These are phyloP conservation scores for Monilinia laxa DNA, from an alignment of 2,329 filamentous ascomycete species.

Conservation along the genomic window DNA sequence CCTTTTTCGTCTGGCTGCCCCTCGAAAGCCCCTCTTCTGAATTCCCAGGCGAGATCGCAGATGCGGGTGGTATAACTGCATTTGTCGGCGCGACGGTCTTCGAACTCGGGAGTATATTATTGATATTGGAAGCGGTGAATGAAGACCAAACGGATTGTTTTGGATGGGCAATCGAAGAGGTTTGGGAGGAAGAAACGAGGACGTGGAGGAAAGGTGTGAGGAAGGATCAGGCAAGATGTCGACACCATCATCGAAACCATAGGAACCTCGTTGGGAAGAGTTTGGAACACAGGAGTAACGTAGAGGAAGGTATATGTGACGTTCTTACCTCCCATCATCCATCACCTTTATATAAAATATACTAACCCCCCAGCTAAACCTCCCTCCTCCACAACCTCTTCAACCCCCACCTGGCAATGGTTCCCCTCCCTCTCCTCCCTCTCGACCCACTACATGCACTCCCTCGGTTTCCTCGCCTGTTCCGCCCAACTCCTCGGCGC, in stretches of 20 bases:
- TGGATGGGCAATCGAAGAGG: constrained; percentile 63
- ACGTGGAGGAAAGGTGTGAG: constrained; percentile 30
- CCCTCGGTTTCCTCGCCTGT: constrained; percentile 63
- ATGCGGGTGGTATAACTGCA: constrained; percentile 60
- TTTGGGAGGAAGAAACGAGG: constrained; percentile 41
- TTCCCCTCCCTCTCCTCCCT: constrained; percentile 58
- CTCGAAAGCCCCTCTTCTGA: constrained; percentile 51
- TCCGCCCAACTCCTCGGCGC: constrained; percentile 56
- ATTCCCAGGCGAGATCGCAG: constrained; percentile 53
- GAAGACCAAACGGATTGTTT: constrained; percentile 64
- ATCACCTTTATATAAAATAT: background rate
- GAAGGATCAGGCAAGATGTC: constrained; percentile 36
- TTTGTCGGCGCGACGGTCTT: constrained; percentile 69
- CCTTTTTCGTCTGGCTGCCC: constrained; percentile 67
- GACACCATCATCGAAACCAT: constrained; percentile 46
- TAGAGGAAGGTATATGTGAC: background rate
- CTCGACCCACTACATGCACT: constrained; percentile 57
- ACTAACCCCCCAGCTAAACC: background rate
- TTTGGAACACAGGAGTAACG: background rate
- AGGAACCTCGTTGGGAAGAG: constrained; percentile 43
- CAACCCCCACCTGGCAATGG: constrained; percentile 53
- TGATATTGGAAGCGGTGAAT: constrained; percentile 69
- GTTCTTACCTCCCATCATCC: background rate
- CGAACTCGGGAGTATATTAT: constrained; percentile 60
- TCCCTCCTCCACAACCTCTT: background rate